Percentiles rank a stretch among this genome's conserved stretches.
Conservation (phyloP, 1,284 basidiomycete species). For the Irpex rosettiformis region DNA sequence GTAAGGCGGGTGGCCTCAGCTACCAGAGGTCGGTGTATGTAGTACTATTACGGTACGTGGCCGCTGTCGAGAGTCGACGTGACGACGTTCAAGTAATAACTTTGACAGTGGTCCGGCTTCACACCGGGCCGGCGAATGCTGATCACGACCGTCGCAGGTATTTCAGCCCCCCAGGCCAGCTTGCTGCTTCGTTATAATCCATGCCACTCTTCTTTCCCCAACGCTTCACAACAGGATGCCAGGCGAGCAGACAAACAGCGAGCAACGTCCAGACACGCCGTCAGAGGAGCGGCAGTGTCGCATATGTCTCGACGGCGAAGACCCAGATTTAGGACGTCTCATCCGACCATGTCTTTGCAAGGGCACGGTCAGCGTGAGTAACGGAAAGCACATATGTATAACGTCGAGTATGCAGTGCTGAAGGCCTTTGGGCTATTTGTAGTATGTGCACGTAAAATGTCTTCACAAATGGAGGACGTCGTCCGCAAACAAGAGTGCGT, state of each 20-base stretch:
- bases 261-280: constrained; percentile 12
- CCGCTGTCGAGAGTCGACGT: too few species aligned
- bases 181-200: too few species aligned
- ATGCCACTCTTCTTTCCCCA: too few species aligned
- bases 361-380: constrained; percentile 73
- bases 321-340: constrained; percentile 59
- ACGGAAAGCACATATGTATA: neutral
- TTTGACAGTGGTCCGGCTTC: neutral
- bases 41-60: too few species aligned
- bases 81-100: too few species aligned
- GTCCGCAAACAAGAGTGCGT: constrained; percentile 54
- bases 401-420: neutral
- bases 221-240: neutral
- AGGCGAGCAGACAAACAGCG: neutral
- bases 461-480: constrained; percentile 68
- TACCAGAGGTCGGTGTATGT: too few species aligned
- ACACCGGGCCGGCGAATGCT: neutral
- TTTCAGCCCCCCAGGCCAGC: too few species aligned
- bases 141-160: neutral
- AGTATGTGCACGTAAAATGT: constrained; percentile 77
- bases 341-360: constrained; percentile 77
- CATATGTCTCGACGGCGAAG: constrained; percentile 69
- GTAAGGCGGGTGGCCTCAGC: too few species aligned
- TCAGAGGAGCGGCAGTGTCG: constrained; percentile 60
- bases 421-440: constrained; percentile 21